These are phyloP conservation scores for Naganishia sp. DNA, from an alignment of 1,284 basidiomycete species.

Conservation along the genomic window DNA sequence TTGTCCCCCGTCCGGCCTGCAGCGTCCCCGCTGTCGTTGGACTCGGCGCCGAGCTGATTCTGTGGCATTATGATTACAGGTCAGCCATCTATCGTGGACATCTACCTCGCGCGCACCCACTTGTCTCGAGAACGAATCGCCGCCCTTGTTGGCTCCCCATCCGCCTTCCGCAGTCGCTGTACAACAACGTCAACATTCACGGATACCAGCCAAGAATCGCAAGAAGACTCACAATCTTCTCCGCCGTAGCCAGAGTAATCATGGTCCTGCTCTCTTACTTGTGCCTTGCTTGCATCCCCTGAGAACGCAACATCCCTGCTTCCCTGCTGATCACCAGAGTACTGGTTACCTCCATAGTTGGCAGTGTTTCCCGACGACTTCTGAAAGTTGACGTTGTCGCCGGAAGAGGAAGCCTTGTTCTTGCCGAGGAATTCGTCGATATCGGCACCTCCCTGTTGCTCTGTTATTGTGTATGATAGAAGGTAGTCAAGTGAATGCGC, in stretches of 20 bases:
- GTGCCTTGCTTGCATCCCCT: conserved; percentile 12
- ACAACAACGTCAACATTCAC: background rate
- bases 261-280: conserved; percentile 7
- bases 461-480: too few relatives aligned
- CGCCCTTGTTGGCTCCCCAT: conserved; percentile 29
- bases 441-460: conserved; percentile 10
- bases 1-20: conserved; percentile 12
- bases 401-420: conserved; percentile 14
- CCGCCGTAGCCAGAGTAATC: conserved; percentile 29
- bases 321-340: conserved; percentile 5
- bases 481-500: too few relatives aligned
- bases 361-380: background rate
- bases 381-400: conserved; percentile 20
- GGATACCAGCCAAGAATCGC: background rate
- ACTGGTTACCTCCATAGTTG: background rate
- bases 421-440: conserved; percentile 8
- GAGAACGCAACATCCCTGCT: background rate
- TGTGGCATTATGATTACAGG: background rate
- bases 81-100: background rate
- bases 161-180: conserved; percentile 26
- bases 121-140: conserved; percentile 30
- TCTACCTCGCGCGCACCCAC: conserved; percentile 1
- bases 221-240: conserved; percentile 27
- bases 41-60: conserved; percentile 27
- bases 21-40: background rate